Conservation (phyloP, 257 asterid genomes). For the Plectranthus barbatus region DNA sequence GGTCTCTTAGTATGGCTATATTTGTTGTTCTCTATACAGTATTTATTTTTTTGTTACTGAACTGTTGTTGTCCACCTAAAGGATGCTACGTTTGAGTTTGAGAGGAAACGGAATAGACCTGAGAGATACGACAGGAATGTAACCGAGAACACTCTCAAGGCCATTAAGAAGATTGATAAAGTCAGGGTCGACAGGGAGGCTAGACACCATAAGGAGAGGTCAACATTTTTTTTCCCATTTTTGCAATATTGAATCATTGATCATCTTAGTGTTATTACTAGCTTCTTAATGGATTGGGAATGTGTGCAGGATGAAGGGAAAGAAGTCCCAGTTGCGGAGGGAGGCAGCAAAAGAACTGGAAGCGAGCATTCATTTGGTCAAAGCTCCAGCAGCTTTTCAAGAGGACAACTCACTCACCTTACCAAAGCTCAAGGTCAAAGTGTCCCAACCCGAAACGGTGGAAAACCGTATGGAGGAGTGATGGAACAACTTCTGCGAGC, state of each 20-base stretch:
- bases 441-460: constrained; percentile 4
- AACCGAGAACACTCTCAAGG: constrained; percentile 55
- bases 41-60: not conserved
- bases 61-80: constrained; percentile 1
- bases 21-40: not conserved
- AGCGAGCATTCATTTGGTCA: constrained; percentile 50
- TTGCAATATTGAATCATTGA: not conserved
- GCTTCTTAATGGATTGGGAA: constrained; percentile 1
- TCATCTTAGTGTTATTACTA: not conserved
- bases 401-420: constrained; percentile 41
- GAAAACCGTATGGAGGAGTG: constrained; percentile 38
- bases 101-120: constrained; percentile 84
- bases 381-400: constrained; percentile 42
- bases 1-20: too few relatives aligned
- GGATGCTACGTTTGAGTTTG: constrained; percentile 92
- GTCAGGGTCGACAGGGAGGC: constrained; percentile 65
- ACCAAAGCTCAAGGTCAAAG: constrained; percentile 37
- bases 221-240: not conserved
- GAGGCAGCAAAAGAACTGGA: constrained; percentile 47
- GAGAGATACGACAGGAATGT: constrained; percentile 79
- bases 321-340: constrained; percentile 34
- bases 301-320: constrained; percentile 53
- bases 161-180: constrained; percentile 75
- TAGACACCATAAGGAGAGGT: constrained; percentile 56
- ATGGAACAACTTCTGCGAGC: too few relatives aligned